Percentiles rank a stretch among this genome's conserved stretches.
These are phyloP conservation scores for Xylaria scruposa DNA, from an alignment of 495 filamentous ascomycete species.

Conservation along the genomic window DNA sequence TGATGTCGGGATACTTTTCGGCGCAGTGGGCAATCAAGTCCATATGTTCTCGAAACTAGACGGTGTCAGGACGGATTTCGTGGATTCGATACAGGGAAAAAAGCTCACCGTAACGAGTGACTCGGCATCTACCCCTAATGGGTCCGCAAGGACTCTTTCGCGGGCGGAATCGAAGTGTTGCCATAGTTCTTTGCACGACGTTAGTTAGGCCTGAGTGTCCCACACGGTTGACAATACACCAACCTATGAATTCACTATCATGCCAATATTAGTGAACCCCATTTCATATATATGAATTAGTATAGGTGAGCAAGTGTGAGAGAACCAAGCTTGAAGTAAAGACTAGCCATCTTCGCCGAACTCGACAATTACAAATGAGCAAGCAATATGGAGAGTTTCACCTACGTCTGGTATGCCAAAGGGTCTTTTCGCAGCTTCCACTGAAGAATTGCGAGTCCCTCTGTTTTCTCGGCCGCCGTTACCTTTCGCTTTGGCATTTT, in stretches of 20 bases:
- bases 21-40: slow-evolving; percentile 92
- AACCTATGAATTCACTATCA: slow-evolving; percentile 28
- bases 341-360: neutral
- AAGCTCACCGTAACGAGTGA: slow-evolving; percentile 57
- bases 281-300: neutral
- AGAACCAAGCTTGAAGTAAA: neutral
- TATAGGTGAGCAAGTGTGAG: neutral
- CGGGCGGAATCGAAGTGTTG: slow-evolving; percentile 88
- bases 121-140: slow-evolving; percentile 70
- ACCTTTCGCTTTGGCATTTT: slow-evolving; percentile 85
- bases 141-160: slow-evolving; percentile 88
- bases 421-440: slow-evolving; percentile 39
- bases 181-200: slow-evolving; percentile 61
- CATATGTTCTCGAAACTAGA: slow-evolving; percentile 79
- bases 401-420: slow-evolving; percentile 36
- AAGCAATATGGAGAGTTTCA: neutral
- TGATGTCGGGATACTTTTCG: slow-evolving; percentile 86
- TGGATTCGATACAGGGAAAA: neutral
- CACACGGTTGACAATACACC: slow-evolving; percentile 23
- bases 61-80: neutral
- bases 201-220: slow-evolving; percentile 27
- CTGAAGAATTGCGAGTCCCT: slow-evolving; percentile 64
- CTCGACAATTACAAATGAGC: neutral
- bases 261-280: neutral
- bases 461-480: slow-evolving; percentile 91